These are phyloP conservation scores for Yarrowia sp. DNA, from an alignment of 805 yeast genomes.

Conservation along the genomic window DNA sequence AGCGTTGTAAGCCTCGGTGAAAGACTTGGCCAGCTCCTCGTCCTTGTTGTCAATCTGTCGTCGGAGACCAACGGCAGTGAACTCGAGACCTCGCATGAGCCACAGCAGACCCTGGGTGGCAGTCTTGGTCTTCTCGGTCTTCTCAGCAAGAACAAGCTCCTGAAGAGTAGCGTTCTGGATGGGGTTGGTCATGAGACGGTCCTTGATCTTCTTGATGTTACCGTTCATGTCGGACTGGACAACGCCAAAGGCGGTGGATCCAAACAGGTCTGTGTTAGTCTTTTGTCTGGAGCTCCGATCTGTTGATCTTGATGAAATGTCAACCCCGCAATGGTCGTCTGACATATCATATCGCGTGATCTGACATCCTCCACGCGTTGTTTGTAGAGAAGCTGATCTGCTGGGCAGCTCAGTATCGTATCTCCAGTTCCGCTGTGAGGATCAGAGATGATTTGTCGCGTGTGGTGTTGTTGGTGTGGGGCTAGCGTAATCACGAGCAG, in stretches of 20 bases:
- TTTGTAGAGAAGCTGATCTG: not conserved
- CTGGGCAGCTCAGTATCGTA: not conserved
- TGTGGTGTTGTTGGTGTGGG: not conserved
- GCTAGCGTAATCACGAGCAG: not conserved
- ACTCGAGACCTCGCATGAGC: slow-evolving; percentile 77
- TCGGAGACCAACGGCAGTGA: slow-evolving; percentile 87
- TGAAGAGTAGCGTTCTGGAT: slow-evolving; percentile 66
- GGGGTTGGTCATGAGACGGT: slow-evolving; percentile 64
- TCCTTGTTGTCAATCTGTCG: slow-evolving; percentile 64
- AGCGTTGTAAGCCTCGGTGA: slow-evolving; percentile 79
- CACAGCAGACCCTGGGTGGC: slow-evolving; percentile 91
- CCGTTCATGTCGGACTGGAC: slow-evolving; percentile 89
- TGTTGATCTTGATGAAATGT: too few species aligned
- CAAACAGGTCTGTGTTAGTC: slow-evolving; percentile 57
- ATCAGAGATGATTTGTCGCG: not conserved
- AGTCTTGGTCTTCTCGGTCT: slow-evolving; percentile 60
- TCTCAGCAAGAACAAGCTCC: slow-evolving; percentile 72
- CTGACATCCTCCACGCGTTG: not conserved
- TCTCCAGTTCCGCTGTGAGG: too few species aligned
- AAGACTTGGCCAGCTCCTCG: slow-evolving; percentile 68
- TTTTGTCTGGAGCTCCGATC: not conserved
- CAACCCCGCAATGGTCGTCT: not conserved
- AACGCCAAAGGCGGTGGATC: slow-evolving; percentile 78
- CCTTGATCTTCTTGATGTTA: slow-evolving; percentile 72
- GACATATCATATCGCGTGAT: not conserved